Conservation (phyloP, 2,329 filamentous ascomycete species). For the Penicillium janthinellum region DNA sequence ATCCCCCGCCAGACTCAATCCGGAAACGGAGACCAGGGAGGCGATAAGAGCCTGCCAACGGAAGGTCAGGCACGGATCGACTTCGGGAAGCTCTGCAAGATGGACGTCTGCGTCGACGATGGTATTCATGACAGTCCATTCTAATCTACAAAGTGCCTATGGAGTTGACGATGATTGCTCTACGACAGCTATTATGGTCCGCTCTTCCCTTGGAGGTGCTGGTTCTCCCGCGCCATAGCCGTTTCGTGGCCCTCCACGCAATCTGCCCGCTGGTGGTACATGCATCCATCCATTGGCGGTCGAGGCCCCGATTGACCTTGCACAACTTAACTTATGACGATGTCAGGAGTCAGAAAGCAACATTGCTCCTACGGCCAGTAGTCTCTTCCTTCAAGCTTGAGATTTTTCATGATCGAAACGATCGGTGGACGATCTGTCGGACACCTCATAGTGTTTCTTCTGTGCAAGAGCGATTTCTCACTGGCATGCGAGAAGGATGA, state of each 20-base stretch:
- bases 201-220: not conserved
- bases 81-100: not conserved
- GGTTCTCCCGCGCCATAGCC: constrained; percentile 1
- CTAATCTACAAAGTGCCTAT: too few relatives aligned
- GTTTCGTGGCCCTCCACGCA: constrained; percentile 23
- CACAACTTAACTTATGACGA: not conserved
- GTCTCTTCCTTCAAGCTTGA: not conserved
- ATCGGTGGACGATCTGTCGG: not conserved
- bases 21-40: constrained; percentile 32
- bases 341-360: not conserved
- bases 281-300: not conserved
- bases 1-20: constrained; percentile 38
- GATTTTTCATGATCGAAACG: not conserved
- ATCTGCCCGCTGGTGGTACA: constrained; percentile 6
- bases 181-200: not conserved
- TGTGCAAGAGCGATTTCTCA: not conserved
- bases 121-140: too few relatives aligned
- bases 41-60: constrained; percentile 29
- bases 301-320: not conserved
- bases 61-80: not conserved
- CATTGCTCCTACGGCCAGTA: not conserved
- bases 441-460: not conserved
- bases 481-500: not conserved
- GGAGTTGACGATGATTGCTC: too few relatives aligned
- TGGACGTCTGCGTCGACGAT: not conserved